Evolutionary conservation across 2,329 filamentous ascomycete genomes (phyloP).

Genomic region (Penicillium sp.): DNA sequence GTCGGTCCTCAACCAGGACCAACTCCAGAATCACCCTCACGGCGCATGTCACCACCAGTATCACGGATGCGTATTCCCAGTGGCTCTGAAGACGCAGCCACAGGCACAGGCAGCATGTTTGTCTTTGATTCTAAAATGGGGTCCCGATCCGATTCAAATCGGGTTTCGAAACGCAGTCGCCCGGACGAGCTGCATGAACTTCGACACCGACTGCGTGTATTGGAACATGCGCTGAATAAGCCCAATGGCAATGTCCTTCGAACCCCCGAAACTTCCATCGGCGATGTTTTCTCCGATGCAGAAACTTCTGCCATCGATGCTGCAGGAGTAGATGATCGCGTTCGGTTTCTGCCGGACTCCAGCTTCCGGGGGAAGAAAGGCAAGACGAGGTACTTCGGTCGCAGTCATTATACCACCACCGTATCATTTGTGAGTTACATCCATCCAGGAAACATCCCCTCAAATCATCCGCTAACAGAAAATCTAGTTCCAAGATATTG

Average conservation of each 20-base stretch:
- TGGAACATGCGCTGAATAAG: slow-evolving; percentile 30
- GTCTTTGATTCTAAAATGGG: slow-evolving; percentile 34
- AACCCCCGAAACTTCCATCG: slow-evolving; percentile 28
- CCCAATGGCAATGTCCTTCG: slow-evolving; percentile 18
- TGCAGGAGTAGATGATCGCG: slow-evolving; percentile 26
- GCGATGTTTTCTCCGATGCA: slow-evolving; percentile 16
- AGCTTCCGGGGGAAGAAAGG: slow-evolving; percentile 34
- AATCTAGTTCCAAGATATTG: slow-evolving; percentile 31
- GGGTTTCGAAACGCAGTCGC: slow-evolving; percentile 25
- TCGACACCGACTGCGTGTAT: slow-evolving; percentile 24
- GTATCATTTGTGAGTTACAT: slow-evolving; percentile 32
- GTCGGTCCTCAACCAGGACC: slow-evolving; percentile 25
- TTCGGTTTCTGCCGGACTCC: slow-evolving; percentile 28
- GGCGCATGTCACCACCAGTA: slow-evolving; percentile 16
- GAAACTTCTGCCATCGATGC: slow-evolving; percentile 11
- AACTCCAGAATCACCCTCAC: slow-evolving; percentile 4
- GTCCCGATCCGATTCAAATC: slow-evolving; percentile 20
- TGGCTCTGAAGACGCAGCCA: not conserved
- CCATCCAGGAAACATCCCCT: not conserved
- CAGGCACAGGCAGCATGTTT: slow-evolving; percentile 26
- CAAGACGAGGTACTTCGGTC: slow-evolving; percentile 32
- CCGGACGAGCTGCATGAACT: slow-evolving; percentile 33
- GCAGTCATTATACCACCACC: slow-evolving; percentile 31
- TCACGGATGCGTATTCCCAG: slow-evolving; percentile 10
- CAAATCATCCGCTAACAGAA: not conserved